phyloP scores from a whole-genome alignment of 441 rosid species.

The Macaranga tanarius region DNA sequence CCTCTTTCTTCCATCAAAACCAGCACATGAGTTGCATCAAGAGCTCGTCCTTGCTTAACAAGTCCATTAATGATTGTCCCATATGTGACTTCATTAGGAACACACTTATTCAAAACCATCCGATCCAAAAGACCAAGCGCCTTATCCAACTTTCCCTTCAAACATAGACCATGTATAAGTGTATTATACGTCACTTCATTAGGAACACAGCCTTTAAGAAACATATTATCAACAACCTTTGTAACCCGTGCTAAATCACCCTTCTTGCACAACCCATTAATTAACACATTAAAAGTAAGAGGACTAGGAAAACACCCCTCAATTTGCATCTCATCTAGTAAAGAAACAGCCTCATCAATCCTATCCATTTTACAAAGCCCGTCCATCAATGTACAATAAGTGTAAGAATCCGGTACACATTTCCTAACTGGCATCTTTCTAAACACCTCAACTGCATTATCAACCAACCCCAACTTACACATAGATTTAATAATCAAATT shows the following conservation, averaged over 20 bases:
- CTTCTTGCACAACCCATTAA: slow-evolving; percentile 81
- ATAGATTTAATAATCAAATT: slow-evolving; percentile 70
- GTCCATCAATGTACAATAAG: slow-evolving; percentile 88
- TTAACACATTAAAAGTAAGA: slow-evolving; percentile 71
- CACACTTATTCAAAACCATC: slow-evolving; percentile 68
- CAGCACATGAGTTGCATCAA: slow-evolving; percentile 52
- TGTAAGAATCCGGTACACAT: slow-evolving; percentile 70
- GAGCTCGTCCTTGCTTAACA: slow-evolving; percentile 64
- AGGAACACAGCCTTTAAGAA: slow-evolving; percentile 83
- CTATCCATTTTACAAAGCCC: slow-evolving; percentile 82
- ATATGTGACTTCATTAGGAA: slow-evolving; percentile 81
- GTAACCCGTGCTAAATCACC: slow-evolving; percentile 72
- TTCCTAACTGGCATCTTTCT: slow-evolving; percentile 62
- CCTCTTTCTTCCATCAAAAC: slow-evolving; percentile 29
- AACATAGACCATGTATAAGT: slow-evolving; percentile 83
- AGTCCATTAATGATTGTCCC: slow-evolving; percentile 83
- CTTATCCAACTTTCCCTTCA: slow-evolving; percentile 76
- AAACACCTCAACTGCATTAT: slow-evolving; percentile 65
- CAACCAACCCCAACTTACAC: slow-evolving; percentile 71
- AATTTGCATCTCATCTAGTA: slow-evolving; percentile 92
- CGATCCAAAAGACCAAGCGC: slow-evolving; percentile 76
- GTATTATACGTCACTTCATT: slow-evolving; percentile 82
- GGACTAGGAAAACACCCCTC: slow-evolving; percentile 78
- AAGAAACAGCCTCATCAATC: slow-evolving; percentile 77
- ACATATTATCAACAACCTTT: slow-evolving; percentile 90